Evolutionary conservation across 192 early-diverging fungal species (phyloP).

Genomic region (Lobosporangium transversale): DNA sequence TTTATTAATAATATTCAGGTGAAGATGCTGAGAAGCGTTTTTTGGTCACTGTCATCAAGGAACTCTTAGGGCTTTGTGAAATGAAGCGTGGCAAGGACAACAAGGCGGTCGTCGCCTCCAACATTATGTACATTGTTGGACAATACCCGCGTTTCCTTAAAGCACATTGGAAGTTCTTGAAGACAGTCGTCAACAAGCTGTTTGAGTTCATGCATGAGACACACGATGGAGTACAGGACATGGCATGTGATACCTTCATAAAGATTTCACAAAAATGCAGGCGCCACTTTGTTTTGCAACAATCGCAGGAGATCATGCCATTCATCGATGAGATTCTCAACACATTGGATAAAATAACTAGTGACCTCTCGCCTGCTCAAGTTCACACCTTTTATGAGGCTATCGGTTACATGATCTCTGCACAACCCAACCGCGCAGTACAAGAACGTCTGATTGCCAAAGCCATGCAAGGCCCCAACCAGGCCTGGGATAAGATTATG

Average conservation of each 20-base stretch:
- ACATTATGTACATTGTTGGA: constrained; percentile 99
- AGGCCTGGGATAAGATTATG: constrained; percentile 85
- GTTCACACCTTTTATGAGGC: constrained; percentile 99
- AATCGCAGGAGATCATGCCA: constrained; percentile 86
- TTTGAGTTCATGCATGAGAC: constrained; percentile 99
- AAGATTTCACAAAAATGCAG: constrained; percentile 99
- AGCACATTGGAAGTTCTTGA: constrained; percentile 99
- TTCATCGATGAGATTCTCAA: constrained; percentile 98
- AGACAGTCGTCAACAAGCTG: constrained; percentile 99
- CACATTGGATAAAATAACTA: constrained; percentile 83
- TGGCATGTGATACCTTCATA: constrained; percentile 99
- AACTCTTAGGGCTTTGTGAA: constrained; percentile 93
- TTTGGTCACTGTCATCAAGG: constrained; percentile 99
- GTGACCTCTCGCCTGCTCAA: constrained; percentile 90
- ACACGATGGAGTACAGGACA: constrained; percentile 97
- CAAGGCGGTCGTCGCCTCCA: constrained; percentile 98
- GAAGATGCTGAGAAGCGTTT: constrained; percentile 98
- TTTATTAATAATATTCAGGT: constrained; percentile 30
- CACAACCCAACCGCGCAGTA: constrained; percentile 79
- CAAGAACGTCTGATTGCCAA: constrained; percentile 87
- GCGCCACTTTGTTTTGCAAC: constrained; percentile 94
- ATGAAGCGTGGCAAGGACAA: constrained; percentile 99
- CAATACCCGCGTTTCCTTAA: constrained; percentile 99
- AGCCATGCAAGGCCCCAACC: constrained; percentile 92
- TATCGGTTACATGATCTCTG: constrained; percentile 97